phyloP scores from a whole-genome alignment of 2,329 filamentous ascomycete species.

The Alternaria infectoria region DNA sequence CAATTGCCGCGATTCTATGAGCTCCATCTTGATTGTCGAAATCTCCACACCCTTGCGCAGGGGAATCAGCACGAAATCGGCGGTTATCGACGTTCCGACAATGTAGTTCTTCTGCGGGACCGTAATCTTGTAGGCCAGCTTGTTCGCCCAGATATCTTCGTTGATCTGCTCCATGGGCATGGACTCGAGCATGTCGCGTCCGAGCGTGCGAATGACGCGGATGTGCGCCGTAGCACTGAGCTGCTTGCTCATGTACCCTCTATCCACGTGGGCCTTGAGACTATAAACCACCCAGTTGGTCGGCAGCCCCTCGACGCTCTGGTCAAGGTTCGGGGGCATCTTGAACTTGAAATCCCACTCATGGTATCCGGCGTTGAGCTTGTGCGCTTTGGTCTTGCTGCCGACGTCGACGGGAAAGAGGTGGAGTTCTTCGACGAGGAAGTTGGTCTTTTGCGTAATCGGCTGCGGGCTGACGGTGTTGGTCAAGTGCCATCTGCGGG shows the following conservation, averaged over 20 bases:
- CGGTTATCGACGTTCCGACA: constrained; percentile 83
- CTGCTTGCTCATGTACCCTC: constrained; percentile 89
- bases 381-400: constrained; percentile 51
- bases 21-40: constrained; percentile 78
- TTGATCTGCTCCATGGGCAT: constrained; percentile 67
- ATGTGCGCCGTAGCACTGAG: constrained; percentile 75
- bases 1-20: constrained; percentile 67
- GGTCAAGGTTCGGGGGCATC: constrained; percentile 62
- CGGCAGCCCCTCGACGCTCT: constrained; percentile 88
- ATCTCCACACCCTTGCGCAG: constrained; percentile 87
- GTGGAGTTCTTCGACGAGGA: constrained; percentile 53
- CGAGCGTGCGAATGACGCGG: constrained; percentile 56
- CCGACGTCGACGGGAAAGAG: constrained; percentile 52
- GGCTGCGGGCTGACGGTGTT: constrained; percentile 51
- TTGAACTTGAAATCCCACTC: constrained; percentile 60
- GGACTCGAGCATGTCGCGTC: constrained; percentile 72
- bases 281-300: constrained; percentile 90
- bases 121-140: constrained; percentile 93
- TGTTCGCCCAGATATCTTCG: constrained; percentile 97
- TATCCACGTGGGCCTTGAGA: constrained; percentile 85
- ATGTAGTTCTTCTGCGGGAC: constrained; percentile 94
- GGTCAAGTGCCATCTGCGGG: constrained; percentile 44
- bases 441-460: constrained; percentile 55
- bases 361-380: constrained; percentile 57
- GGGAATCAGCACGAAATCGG: constrained; percentile 87